These are phyloP conservation scores for Curvularia eragrostidis DNA, from an alignment of 2,329 filamentous ascomycete species.

Conservation along the genomic window DNA sequence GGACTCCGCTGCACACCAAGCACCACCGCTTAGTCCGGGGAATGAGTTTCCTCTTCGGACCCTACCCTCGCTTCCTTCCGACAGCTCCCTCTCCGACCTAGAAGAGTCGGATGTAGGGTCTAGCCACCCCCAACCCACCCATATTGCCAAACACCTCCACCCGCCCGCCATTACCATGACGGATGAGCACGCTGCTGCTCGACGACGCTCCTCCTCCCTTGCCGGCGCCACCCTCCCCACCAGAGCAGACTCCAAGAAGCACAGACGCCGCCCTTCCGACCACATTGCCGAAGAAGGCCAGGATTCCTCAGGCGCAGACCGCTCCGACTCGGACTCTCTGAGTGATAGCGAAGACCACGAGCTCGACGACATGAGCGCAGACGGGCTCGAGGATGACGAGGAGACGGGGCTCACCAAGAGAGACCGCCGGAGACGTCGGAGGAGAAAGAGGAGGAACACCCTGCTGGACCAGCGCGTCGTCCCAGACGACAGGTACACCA, in stretches of 20 bases:
- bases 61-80: conserved; percentile 43
- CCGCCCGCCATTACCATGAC: conserved; percentile 44
- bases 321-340: conserved; percentile 40
- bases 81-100: conserved; percentile 36
- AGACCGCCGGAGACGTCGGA: conserved; percentile 72
- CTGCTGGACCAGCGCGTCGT: conserved; percentile 74
- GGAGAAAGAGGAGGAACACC: conserved; percentile 71
- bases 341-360: conserved; percentile 61
- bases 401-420: conserved; percentile 83
- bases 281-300: conserved; percentile 47
- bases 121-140: conserved; percentile 19
- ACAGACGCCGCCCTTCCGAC: conserved; percentile 37
- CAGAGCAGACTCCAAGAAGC: conserved; percentile 35
- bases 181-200: conserved; percentile 37
- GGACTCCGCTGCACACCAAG: conserved; percentile 34
- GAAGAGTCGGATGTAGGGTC: conserved; percentile 26
- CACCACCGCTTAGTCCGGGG: conserved; percentile 41
- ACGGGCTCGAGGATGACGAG: conserved; percentile 81
- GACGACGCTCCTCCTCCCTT: conserved; percentile 47
- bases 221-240: conserved; percentile 35
- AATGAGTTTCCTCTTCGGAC: conserved; percentile 49
- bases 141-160: conserved; percentile 40
- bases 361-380: conserved; percentile 66
- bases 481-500: conserved; percentile 62
- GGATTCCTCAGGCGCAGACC: conserved; percentile 36